phyloP scores from a whole-genome alignment of 1,284 basidiomycete genomes.

The Chondrostereum purpureum region DNA sequence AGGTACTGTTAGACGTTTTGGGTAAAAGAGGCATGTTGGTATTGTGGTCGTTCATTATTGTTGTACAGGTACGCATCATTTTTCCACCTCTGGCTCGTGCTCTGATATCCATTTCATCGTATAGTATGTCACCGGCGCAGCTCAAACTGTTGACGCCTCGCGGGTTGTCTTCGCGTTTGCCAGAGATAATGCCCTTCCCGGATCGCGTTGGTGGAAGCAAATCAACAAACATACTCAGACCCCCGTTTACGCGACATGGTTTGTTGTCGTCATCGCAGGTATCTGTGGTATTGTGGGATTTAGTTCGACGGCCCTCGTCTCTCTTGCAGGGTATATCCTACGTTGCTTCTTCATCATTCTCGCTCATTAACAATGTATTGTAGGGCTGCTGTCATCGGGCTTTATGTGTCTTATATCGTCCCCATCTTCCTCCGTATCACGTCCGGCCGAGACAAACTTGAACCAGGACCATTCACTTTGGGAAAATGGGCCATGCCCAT shows the following conservation, averaged over 20 bases:
- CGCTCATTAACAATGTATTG: slow-evolving; percentile 5
- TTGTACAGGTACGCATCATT: slow-evolving; percentile 47
- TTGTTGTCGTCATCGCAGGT: slow-evolving; percentile 53
- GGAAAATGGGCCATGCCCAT: slow-evolving; percentile 56
- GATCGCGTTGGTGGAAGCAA: slow-evolving; percentile 60
- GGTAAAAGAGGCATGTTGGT: slow-evolving; percentile 66
- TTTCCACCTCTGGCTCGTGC: not conserved
- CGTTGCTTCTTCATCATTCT: not conserved
- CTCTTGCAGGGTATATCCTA: slow-evolving; percentile 53
- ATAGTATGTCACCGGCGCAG: slow-evolving; percentile 68
- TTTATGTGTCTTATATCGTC: slow-evolving; percentile 61
- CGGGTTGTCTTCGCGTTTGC: slow-evolving; percentile 72
- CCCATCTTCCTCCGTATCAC: slow-evolving; percentile 69
- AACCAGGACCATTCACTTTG: slow-evolving; percentile 53
- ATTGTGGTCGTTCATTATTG: slow-evolving; percentile 65
- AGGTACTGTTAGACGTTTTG: slow-evolving; percentile 57
- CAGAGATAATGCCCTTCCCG: slow-evolving; percentile 61
- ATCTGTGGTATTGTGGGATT: slow-evolving; percentile 63
- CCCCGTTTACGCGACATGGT: slow-evolving; percentile 69
- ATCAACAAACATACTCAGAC: slow-evolving; percentile 55
- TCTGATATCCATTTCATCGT: not conserved
- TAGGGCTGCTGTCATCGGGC: slow-evolving; percentile 64
- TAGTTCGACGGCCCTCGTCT: slow-evolving; percentile 53
- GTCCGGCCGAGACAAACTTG: slow-evolving; percentile 49
- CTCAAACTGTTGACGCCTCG: slow-evolving; percentile 70